Percentiles rank a stretch among this genome's conserved stretches.
Evolutionary conservation across 192 early-diverging fungal species (phyloP).

Genomic region (Haplosporangium gracile): DNA sequence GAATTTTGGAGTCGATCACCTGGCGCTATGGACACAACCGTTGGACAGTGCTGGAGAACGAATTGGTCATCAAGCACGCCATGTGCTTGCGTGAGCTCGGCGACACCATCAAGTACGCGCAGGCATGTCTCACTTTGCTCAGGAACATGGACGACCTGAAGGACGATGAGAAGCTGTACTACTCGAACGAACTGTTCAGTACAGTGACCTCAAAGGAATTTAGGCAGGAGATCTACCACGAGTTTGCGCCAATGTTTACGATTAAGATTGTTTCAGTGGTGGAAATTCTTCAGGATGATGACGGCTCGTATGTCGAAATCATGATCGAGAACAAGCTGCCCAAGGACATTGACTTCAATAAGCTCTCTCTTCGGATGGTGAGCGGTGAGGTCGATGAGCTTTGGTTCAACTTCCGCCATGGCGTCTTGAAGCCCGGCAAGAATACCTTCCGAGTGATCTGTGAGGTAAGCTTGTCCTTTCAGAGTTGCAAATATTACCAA

Average conservation of each 20-base stretch:
- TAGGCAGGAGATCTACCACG: slow-evolving; percentile 59
- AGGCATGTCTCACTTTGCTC: slow-evolving; percentile 63
- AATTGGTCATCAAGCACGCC: slow-evolving; percentile 74
- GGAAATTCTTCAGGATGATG: slow-evolving; percentile 70
- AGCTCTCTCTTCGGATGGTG: slow-evolving; percentile 61
- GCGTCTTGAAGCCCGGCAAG: slow-evolving; percentile 63
- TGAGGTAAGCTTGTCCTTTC: slow-evolving; percentile 52
- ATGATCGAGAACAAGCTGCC: slow-evolving; percentile 68
- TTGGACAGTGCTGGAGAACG: slow-evolving; percentile 78
- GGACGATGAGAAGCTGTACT: slow-evolving; percentile 57
- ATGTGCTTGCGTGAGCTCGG: slow-evolving; percentile 71
- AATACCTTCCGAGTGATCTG: slow-evolving; percentile 65
- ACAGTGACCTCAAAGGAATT: slow-evolving; percentile 40
- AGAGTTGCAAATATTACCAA: neutral
- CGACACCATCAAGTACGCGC: slow-evolving; percentile 60
- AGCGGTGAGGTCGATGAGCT: slow-evolving; percentile 67
- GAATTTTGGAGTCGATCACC: slow-evolving; percentile 71
- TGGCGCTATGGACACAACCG: slow-evolving; percentile 66
- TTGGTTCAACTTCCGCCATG: slow-evolving; percentile 60
- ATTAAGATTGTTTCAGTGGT: slow-evolving; percentile 66
- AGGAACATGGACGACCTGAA: slow-evolving; percentile 64
- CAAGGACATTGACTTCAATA: slow-evolving; percentile 63
- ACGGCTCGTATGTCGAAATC: slow-evolving; percentile 65
- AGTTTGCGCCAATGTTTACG: slow-evolving; percentile 68
- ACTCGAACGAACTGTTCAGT: slow-evolving; percentile 62